Percentiles rank a stretch among this genome's conserved stretches.
Evolutionary conservation across 2,329 filamentous ascomycete species (phyloP).

Genomic region (Penicillium sp.): DNA sequence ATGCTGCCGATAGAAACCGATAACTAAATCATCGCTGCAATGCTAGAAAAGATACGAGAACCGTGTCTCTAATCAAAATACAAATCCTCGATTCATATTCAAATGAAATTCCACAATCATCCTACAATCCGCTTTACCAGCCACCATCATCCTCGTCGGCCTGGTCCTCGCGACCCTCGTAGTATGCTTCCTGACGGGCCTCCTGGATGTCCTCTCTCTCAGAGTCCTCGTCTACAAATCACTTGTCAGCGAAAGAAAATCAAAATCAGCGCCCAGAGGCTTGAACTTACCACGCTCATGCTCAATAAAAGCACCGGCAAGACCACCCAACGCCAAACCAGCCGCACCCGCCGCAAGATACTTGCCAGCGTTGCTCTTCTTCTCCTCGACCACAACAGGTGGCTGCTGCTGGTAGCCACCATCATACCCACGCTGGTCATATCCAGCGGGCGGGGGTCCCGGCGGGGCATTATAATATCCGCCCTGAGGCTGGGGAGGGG

Average conservation of each 20-base stretch:
- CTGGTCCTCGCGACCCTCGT: constrained; percentile 28
- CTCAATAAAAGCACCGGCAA: constrained; percentile 62
- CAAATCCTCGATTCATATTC: not conserved
- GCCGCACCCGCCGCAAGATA: constrained; percentile 61
- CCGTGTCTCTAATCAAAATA: not conserved
- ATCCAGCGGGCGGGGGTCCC: constrained; percentile 24
- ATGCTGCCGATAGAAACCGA: not conserved
- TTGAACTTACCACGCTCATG: constrained; percentile 58
- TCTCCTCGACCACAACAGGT: constrained; percentile 33
- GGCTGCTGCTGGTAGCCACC: constrained; percentile 22
- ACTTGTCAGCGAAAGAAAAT: not conserved
- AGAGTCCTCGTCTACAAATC: constrained; percentile 17
- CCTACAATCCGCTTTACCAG: constrained; percentile 3
- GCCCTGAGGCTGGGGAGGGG: constrained; percentile 28
- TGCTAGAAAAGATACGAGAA: not conserved
- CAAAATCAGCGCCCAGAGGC: not conserved
- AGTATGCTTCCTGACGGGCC: constrained; percentile 23
- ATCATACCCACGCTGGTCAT: constrained; percentile 23
- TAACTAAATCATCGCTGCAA: constrained; percentile 3
- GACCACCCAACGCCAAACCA: constrained; percentile 59
- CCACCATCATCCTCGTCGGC: constrained; percentile 22
- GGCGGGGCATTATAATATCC: constrained; percentile 30
- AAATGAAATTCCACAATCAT: not conserved
- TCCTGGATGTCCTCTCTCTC: constrained; percentile 16
- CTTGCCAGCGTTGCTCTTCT: constrained; percentile 54